Base-by-base conservation (phyloP, 768 basidiomycete species). In the Termitomyces sp. region DNA sequence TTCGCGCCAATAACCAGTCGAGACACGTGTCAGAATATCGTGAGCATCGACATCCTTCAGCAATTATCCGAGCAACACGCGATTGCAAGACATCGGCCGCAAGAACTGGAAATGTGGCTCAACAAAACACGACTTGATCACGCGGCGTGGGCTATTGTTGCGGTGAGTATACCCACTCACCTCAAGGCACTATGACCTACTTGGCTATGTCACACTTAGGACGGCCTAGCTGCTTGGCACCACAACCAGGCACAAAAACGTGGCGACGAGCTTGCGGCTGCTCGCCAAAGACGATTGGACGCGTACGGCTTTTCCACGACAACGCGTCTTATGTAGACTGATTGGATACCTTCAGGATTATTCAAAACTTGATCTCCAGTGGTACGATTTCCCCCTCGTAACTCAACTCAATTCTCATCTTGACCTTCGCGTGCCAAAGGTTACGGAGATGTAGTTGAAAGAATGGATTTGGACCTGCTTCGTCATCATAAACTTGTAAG, bases 361-460 rank as follows among this genome's bases (percentile, higher is more conserved):
- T 57, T 55, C 58, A 49, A 56, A 60, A 62, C 58, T 51, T 62
- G 42, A 62, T 47, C 53, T 49, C 61, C 37, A 50, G 33, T 33
- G 61, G 61, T 60, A 57, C 10, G 58, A 36, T 15, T 28, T n/a
- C 16, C 39, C 24, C 50, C 44, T 55, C 33, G 53, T 55, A 47
- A 46, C 36, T 18, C n/a, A 10, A 2, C 1, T 29, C 1, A 15
- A 47, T 2, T n/a, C 20, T n/a, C 16, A 15, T 22, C n/a, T n/a
- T 28, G 24, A 52, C 6, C 46, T 41, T 41, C 71, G 50, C 7
- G 60, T 59, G 39, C 64, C 68, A 28, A 36, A 67, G 76, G 77
- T n/a, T 78, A 74, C 74, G 72, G 69, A 28, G 54, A 65, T 20
- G 75, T 73, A 58, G 65, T 77, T 41, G 54, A 56, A 1, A 68